Conservation (phyloP, 208 protist genomes). For the Crithidia acanthocephali region DNA sequence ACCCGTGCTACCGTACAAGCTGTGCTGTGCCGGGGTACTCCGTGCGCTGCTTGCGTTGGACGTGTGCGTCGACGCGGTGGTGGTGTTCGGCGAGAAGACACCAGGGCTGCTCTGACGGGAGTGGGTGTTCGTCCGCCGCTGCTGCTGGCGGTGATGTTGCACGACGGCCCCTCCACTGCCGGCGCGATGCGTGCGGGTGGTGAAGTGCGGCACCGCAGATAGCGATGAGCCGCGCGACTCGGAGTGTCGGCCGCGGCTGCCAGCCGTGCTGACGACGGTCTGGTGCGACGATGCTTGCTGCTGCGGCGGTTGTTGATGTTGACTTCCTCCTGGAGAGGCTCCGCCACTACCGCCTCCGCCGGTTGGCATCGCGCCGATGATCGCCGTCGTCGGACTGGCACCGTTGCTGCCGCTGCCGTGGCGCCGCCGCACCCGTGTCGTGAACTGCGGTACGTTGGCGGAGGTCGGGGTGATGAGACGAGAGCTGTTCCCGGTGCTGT, state of each 20-base stretch:
- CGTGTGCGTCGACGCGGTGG: background rate
- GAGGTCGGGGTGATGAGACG: slow-evolving; percentile 13
- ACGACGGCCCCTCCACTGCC: background rate
- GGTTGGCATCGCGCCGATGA: background rate
- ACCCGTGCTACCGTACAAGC: slow-evolving; percentile 10
- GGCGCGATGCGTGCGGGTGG: background rate
- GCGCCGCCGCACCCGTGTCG: background rate
- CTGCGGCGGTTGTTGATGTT: background rate
- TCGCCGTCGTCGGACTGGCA: background rate
- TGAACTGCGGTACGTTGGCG: slow-evolving; percentile 16
- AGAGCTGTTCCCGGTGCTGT: slow-evolving; percentile 19
- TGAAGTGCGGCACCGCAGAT: background rate
- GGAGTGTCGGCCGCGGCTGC: background rate
- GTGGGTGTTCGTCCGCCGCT: background rate
- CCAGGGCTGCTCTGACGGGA: slow-evolving; percentile 1
- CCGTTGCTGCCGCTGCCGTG: background rate
- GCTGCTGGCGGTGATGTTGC: background rate
- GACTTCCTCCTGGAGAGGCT: background rate
- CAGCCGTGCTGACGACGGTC: background rate
- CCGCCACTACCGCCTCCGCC: background rate
- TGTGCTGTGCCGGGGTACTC: slow-evolving; percentile 3
- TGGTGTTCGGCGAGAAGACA: background rate
- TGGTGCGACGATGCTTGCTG: background rate
- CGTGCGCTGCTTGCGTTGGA: slow-evolving; percentile 3
- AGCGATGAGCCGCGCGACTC: background rate